A percentile compares a stretch with the other conserved stretches of the same genome.
phyloP scores from a whole-genome alignment of 306 rosid species.

The Neltuma alba region DNA sequence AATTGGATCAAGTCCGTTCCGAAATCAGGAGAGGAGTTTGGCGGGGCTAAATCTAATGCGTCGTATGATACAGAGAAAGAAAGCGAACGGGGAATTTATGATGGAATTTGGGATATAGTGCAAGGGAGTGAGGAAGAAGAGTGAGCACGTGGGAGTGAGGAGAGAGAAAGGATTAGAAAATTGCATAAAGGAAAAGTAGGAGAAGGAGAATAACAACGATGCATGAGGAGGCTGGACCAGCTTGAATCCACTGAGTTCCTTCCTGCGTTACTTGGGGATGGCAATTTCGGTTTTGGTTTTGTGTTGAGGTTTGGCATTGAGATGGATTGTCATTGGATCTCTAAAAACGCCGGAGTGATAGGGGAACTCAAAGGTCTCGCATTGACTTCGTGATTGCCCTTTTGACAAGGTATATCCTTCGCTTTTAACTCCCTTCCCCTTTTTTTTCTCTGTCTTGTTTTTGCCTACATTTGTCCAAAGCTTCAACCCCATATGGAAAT shows the following conservation, averaged over 20 bases:
- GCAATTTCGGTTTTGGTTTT: background rate
- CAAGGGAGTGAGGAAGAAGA: slow-evolving; percentile 8
- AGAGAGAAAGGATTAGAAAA: slow-evolving; percentile 38
- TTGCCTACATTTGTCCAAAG: background rate
- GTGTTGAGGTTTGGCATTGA: background rate
- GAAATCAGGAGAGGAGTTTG: slow-evolving; percentile 19
- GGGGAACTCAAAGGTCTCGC: slow-evolving; percentile 24
- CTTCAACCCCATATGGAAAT: background rate
- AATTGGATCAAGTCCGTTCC: slow-evolving; percentile 34
- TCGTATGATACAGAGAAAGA: background rate
- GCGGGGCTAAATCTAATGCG: background rate
- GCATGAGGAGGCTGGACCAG: slow-evolving; percentile 34
- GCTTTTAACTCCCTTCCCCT: background rate
- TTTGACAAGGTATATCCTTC: slow-evolving; percentile 37
- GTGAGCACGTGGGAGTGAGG: slow-evolving; percentile 51
- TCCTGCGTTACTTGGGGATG: background rate
- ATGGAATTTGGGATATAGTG: background rate
- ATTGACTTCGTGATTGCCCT: slow-evolving; percentile 17
- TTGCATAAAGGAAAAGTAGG: background rate
- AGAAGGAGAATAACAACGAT: slow-evolving; percentile 18
- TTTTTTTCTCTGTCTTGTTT: background rate
- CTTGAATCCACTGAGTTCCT: slow-evolving; percentile 32
- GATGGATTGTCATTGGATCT: slow-evolving; percentile 39
- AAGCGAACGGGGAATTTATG: background rate
- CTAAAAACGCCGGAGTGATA: slow-evolving; percentile 39